Conservation (phyloP, 75 land plant genomes). For the Selaginella tamariscina region DNA sequence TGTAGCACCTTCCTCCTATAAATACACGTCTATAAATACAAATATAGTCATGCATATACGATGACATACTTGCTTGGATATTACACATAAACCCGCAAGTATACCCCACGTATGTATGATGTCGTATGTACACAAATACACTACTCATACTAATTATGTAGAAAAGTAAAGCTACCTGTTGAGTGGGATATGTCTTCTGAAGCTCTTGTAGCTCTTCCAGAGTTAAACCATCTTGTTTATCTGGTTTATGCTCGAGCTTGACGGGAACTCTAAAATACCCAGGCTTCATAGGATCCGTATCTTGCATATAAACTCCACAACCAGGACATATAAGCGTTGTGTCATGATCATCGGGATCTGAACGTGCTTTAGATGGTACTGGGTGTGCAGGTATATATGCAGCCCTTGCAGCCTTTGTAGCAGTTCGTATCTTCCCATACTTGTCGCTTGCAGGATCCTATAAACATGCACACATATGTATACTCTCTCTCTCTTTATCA, state of each 20-base stretch:
- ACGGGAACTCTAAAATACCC: constrained; percentile 47
- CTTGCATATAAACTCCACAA: constrained; percentile 92
- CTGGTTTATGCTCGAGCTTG: neutral
- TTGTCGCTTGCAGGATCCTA: neutral
- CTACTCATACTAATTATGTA: too few species aligned
- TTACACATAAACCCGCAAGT: too few species aligned
- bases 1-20: constrained; percentile 4
- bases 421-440: neutral
- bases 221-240: neutral
- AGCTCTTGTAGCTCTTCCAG: constrained; percentile 2
- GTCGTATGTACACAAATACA: too few species aligned
- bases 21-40: too few species aligned
- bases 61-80: too few species aligned
- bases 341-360: neutral
- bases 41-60: too few species aligned
- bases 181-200: too few species aligned
- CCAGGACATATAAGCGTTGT: constrained; percentile 48
- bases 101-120: too few species aligned
- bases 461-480: too few species aligned
- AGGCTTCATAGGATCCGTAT: constrained; percentile 51
- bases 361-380: neutral
- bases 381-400: neutral
- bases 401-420: neutral
- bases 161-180: too few species aligned
- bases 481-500: too few species aligned